Evolutionary conservation across 2,329 filamentous ascomycete species (phyloP).

Genomic region (Akanthomyces lecanii): DNA sequence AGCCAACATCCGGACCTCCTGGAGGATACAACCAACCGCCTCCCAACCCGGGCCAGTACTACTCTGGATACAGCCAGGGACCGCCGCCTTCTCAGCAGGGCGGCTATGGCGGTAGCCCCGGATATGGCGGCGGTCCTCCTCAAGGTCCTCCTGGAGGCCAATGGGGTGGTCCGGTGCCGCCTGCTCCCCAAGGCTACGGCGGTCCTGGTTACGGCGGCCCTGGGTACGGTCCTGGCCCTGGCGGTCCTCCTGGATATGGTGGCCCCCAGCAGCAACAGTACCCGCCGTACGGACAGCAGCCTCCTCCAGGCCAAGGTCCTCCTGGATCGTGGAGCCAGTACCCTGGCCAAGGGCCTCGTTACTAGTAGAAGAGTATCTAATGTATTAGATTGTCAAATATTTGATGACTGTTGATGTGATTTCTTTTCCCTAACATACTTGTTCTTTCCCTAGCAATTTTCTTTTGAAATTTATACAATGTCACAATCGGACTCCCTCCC

Average conservation of each 20-base stretch:
- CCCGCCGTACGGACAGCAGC: conserved; percentile 24
- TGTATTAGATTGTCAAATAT: too few relatives aligned
- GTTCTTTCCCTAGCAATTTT: too few relatives aligned
- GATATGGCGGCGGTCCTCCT: conserved; percentile 25
- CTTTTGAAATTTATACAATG: too few relatives aligned
- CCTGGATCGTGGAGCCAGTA: conserved; percentile 34
- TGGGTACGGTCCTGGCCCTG: conserved; percentile 15
- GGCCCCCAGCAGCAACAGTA: conserved; percentile 22
- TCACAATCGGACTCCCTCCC: too few relatives aligned
- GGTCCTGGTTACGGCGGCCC: conserved; percentile 23
- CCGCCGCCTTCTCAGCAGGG: conserved; percentile 27
- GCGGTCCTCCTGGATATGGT: conserved; percentile 14
- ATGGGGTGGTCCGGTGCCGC: conserved; percentile 21
- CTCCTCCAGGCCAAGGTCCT: conserved; percentile 21
- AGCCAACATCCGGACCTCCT: conserved; percentile 26
- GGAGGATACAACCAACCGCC: conserved; percentile 30
- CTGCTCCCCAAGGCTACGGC: conserved; percentile 24
- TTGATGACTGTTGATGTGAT: too few relatives aligned
- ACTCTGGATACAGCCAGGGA: conserved; percentile 30
- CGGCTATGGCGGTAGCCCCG: conserved; percentile 22
- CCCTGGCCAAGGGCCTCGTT: conserved; percentile 35
- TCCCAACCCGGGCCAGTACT: conserved; percentile 29
- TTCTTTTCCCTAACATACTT: too few relatives aligned
- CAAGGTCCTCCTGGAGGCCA: conserved; percentile 19
- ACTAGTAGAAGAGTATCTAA: conserved; percentile 20